Evolutionary conservation across 306 rosid genomes (phyloP).

Genomic region (Cajanus cajan): DNA sequence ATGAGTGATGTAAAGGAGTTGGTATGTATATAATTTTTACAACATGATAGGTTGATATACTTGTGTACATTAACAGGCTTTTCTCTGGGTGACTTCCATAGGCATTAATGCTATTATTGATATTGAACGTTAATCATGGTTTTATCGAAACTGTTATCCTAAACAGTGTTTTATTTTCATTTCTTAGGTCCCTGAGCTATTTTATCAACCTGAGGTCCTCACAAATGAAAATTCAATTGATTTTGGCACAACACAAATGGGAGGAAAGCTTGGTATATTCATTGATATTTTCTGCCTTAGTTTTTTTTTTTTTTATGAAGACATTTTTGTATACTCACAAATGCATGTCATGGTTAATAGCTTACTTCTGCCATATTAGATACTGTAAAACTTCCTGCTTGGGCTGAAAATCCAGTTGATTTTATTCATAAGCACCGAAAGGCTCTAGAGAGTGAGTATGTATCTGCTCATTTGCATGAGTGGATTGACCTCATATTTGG

Average conservation of each 20-base stretch:
- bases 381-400: constrained; percentile 85
- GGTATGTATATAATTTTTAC: constrained; percentile 53
- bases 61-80: neutral
- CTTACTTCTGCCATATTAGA: constrained; percentile 49
- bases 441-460: constrained; percentile 97
- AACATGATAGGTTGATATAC: constrained; percentile 19
- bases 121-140: constrained; percentile 29
- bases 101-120: neutral
- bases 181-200: constrained; percentile 91
- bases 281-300: constrained; percentile 26
- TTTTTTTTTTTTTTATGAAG: neutral
- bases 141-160: constrained; percentile 23
- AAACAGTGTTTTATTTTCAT: constrained; percentile 1
- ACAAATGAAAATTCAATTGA: constrained; percentile 93
- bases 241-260: constrained; percentile 94
- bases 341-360: constrained; percentile 29
- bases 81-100: constrained; percentile 7
- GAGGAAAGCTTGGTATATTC: constrained; percentile 81
- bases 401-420: constrained; percentile 91
- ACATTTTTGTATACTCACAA: constrained; percentile 13
- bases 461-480: constrained; percentile 92
- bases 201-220: constrained; percentile 89
- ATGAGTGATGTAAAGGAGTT: constrained; percentile 99
- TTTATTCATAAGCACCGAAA: constrained; percentile 93
- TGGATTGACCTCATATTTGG: constrained; percentile 99